Evolutionary conservation across 2,329 filamentous ascomycete species (phyloP).

Genomic region (Sporothrix humicola): DNA sequence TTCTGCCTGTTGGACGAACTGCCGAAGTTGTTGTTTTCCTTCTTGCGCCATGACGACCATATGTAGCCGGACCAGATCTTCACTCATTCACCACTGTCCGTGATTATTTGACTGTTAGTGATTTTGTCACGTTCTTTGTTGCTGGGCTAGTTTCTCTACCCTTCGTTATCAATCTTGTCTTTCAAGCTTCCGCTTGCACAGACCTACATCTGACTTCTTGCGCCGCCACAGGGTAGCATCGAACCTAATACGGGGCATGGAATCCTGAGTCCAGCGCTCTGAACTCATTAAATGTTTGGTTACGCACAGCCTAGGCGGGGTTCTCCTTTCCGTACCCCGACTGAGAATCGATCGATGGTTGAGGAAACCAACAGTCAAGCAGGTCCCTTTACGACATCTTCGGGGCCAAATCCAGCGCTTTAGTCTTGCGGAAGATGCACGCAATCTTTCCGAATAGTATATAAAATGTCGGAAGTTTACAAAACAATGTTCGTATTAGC

Average conservation of each 20-base stretch:
- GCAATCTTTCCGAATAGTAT: background rate
- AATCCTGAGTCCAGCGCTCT: too few species aligned
- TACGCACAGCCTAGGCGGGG: background rate
- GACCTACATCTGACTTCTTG: background rate
- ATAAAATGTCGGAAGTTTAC: background rate
- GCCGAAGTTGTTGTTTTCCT: background rate
- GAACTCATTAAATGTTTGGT: background rate
- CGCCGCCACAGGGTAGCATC: background rate
- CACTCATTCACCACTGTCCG: background rate
- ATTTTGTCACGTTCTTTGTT: background rate
- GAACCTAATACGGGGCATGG: background rate
- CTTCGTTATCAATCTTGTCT: background rate
- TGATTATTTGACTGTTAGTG: background rate
- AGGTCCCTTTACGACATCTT: background rate
- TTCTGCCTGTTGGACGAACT: background rate
- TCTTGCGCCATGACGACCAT: background rate
- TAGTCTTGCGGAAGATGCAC: background rate
- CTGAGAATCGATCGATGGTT: background rate
- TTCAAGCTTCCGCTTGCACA: background rate
- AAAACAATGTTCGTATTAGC: too few species aligned
- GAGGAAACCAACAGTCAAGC: slow-evolving; percentile 11
- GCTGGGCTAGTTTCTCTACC: background rate
- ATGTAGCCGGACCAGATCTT: background rate
- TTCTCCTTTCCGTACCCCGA: background rate
- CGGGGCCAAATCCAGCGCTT: background rate